Base-by-base conservation (phyloP, 2,329 filamentous ascomycete genomes). In the Aspergillus neoniger region DNA sequence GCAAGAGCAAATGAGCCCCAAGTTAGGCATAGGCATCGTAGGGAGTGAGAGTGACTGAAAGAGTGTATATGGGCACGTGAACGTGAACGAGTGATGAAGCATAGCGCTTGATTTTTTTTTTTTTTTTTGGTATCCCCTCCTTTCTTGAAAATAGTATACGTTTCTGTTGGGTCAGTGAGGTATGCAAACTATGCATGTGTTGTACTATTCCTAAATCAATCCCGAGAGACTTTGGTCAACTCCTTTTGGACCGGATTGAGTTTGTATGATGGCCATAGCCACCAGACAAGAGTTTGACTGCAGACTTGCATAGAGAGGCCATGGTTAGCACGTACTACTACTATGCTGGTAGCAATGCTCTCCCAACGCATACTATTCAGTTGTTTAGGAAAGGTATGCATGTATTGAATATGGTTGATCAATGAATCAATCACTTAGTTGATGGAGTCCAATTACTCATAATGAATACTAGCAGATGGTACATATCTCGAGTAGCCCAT, bases 41-140 rank as follows among this genome's bases (percentile, higher is more conserved):
- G 44, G 44, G 15, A 17, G 47, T 50, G 17, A 43, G 39, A n/a
- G 39, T 44, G 41, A 14, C 19, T 28, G 10, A 30, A 3, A 17
- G 10, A 30, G 15, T 50, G 23, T 30, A 49, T n/a, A 49, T 25
- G 30, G 47, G 10, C 47, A 50, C 9, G 47, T 50, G 25, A 57
- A 50, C n/a, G 25, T 50, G 25, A 57, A 51, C 14, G 48, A 57
- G 55, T 23, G 38, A 57, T 23, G 55, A 51, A 57, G 55, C 44
- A 55, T 55, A 55, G 53, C 41, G 53, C 17, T 38, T 36, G 32
- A 14, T 55, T 55, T 28, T 55, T 17, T 12, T 44, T 54, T 12
- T 55, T 55, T 28, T 55, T 17, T 12, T 44, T 54, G 12, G 12
- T 19, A 30, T 23, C 4, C 32, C 7, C 44, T 28, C 19, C 43